These are phyloP conservation scores for Cladosporium sphaerospermum DNA, from an alignment of 2,329 filamentous ascomycete genomes.

Conservation along the genomic window DNA sequence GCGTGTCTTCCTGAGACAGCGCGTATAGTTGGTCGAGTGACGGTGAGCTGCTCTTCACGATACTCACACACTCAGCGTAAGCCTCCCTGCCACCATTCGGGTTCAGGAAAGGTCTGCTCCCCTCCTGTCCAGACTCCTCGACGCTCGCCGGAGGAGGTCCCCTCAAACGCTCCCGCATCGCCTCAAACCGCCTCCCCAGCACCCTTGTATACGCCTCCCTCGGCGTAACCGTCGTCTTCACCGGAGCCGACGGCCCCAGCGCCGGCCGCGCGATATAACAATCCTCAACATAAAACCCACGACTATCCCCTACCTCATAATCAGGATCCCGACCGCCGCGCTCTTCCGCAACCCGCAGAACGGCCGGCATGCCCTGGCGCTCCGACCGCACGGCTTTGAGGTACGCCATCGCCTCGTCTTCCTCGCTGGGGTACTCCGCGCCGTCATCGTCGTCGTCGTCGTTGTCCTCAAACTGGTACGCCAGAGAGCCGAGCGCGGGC, in stretches of 20 bases:
- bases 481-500: constrained; percentile 21
- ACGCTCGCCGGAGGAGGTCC: constrained; percentile 48
- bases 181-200: constrained; percentile 58
- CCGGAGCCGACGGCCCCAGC: constrained; percentile 22
- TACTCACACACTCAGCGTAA: constrained; percentile 49
- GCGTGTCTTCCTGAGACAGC: constrained; percentile 57
- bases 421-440: constrained; percentile 19
- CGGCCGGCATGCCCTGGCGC: constrained; percentile 21
- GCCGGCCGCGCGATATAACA: constrained; percentile 64
- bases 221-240: constrained; percentile 34
- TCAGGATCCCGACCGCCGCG: constrained; percentile 21
- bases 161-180: constrained; percentile 58
- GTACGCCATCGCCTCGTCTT: constrained; percentile 30
- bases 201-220: constrained; percentile 62
- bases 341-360: constrained; percentile 22
- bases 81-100: constrained; percentile 48
- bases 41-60: constrained; percentile 38
- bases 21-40: constrained; percentile 45
- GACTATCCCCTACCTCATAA: constrained; percentile 48
- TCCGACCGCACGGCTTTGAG: constrained; percentile 26
- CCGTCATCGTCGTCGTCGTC: constrained; percentile 16
- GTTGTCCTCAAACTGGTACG: constrained; percentile 14
- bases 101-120: neutral
- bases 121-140: constrained; percentile 30
- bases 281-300: constrained; percentile 69